Conservation (phyloP, 129 eudicot genomes). For the Smallanthus sonchifolius region DNA sequence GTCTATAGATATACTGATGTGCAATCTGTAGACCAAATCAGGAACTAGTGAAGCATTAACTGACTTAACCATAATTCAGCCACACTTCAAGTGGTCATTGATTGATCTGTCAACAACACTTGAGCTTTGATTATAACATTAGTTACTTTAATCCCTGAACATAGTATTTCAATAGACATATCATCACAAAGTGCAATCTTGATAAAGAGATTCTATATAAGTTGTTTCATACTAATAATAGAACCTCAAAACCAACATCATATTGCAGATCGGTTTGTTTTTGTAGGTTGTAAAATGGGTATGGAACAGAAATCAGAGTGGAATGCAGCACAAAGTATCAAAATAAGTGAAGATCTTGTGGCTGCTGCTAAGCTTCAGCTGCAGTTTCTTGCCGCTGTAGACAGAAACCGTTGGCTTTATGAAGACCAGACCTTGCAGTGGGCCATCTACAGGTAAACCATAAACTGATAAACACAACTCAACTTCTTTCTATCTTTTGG, state of each 20-base stretch:
- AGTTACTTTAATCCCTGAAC: no score
- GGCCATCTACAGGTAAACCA: slow-evolving; percentile 65
- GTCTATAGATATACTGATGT: no score
- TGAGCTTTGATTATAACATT: neutral
- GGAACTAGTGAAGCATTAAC: no score
- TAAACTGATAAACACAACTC: neutral
- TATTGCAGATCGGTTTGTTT: neutral
- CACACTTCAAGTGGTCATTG: no score
- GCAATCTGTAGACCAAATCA: no score
- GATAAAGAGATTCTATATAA: neutral
- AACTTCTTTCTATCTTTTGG: neutral
- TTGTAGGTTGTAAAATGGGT: slow-evolving; percentile 33
- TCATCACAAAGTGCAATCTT: no score
- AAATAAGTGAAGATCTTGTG: slow-evolving; percentile 60
- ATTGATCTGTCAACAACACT: neutral
- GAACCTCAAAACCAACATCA: neutral
- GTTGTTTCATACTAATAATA: neutral
- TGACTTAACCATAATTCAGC: no score
- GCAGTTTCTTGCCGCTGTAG: slow-evolving; percentile 71
- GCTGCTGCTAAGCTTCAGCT: slow-evolving; percentile 76
- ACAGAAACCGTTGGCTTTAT: slow-evolving; percentile 76
- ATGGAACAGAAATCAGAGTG: slow-evolving; percentile 70
- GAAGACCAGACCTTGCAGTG: slow-evolving; percentile 47
- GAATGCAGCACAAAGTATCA: slow-evolving; percentile 66
- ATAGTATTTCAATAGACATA: no score